Percentiles rank a stretch among this genome's conserved stretches.
Conservation (phyloP, 116 monocot species). For the Trichopus zeylanicus region DNA sequence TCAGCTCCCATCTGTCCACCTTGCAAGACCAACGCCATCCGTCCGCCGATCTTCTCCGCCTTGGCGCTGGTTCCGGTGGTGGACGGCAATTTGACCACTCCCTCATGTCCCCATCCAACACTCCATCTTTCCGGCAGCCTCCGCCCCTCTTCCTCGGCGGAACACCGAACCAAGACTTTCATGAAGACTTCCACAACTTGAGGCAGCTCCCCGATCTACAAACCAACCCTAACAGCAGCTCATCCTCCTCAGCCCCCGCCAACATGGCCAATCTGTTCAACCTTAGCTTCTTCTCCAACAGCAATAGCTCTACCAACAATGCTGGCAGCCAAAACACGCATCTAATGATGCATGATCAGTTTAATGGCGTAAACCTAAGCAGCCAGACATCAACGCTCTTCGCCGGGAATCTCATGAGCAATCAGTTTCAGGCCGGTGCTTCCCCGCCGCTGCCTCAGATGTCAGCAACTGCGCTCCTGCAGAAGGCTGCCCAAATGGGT, state of each 20-base stretch:
- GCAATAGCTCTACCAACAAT: conserved; percentile 13
- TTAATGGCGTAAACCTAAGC: conserved; percentile 6
- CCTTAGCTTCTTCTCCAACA: conserved; percentile 32
- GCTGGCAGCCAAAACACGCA: conserved; percentile 3
- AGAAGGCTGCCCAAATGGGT: conserved; percentile 70
- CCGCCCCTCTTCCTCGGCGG: conserved; percentile 21
- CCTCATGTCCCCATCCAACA: conserved; percentile 20
- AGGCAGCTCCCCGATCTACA: conserved; percentile 45
- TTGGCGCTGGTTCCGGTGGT: conserved; percentile 6
- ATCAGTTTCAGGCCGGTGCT: conserved; percentile 16
- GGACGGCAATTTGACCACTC: conserved; percentile 20
- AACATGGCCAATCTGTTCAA: conserved; percentile 29
- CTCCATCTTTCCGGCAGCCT: conserved; percentile 11
- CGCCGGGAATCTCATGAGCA: conserved; percentile 21
- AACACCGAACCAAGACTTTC: conserved; percentile 28
- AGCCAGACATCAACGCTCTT: conserved; percentile 7
- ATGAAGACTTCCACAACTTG: conserved; percentile 38
- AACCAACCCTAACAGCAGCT: background rate
- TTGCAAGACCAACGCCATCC: conserved; percentile 22
- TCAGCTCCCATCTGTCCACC: conserved; percentile 34
- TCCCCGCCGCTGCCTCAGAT: conserved; percentile 37
- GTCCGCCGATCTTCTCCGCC: conserved; percentile 30
- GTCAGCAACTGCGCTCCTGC: conserved; percentile 78
- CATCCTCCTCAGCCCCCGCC: conserved; percentile 9
- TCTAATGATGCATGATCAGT: conserved; percentile 31